Conservation (phyloP, 1,284 basidiomycete genomes). For the Apiotrichum sp. region DNA sequence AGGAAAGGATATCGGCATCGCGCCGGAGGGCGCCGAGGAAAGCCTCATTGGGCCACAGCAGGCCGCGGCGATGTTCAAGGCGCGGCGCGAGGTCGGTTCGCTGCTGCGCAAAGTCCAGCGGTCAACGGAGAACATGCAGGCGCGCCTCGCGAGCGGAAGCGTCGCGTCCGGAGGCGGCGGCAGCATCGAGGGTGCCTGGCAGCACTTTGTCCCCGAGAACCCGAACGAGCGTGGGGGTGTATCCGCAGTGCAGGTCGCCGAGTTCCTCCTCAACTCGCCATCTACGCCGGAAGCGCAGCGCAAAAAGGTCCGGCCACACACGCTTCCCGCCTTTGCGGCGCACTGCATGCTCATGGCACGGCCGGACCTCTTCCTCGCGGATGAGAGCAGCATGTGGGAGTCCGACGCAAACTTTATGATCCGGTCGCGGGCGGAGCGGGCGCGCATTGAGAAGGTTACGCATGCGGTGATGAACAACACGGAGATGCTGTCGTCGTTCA, state of each 20-base stretch:
- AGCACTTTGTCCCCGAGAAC: slow-evolving; percentile 19
- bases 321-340: slow-evolving; percentile 54
- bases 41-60: slow-evolving; percentile 2
- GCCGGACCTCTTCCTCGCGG: slow-evolving; percentile 60
- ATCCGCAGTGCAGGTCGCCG: slow-evolving; percentile 30
- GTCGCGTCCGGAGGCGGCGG: slow-evolving; percentile 18
- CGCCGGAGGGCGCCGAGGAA: slow-evolving; percentile 1
- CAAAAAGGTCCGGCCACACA: slow-evolving; percentile 21
- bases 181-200: slow-evolving; percentile 32
- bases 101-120: slow-evolving; percentile 32
- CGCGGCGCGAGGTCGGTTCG: slow-evolving; percentile 31
- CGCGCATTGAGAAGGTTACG: slow-evolving; percentile 55
- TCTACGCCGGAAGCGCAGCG: neutral
- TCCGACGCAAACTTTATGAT: slow-evolving; percentile 59
- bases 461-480: slow-evolving; percentile 52
- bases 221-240: slow-evolving; percentile 18
- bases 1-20: slow-evolving; percentile 16
- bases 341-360: slow-evolving; percentile 69
- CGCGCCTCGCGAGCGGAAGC: slow-evolving; percentile 18
- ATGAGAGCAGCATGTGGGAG: slow-evolving; percentile 54
- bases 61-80: slow-evolving; percentile 23
- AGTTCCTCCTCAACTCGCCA: slow-evolving; percentile 23
- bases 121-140: slow-evolving; percentile 38
- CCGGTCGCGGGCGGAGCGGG: slow-evolving; percentile 60
- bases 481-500: slow-evolving; percentile 55